Evolutionary conservation across 352 stramenopile genomes (phyloP).

Genomic region (Phytophthora tubulina): DNA sequence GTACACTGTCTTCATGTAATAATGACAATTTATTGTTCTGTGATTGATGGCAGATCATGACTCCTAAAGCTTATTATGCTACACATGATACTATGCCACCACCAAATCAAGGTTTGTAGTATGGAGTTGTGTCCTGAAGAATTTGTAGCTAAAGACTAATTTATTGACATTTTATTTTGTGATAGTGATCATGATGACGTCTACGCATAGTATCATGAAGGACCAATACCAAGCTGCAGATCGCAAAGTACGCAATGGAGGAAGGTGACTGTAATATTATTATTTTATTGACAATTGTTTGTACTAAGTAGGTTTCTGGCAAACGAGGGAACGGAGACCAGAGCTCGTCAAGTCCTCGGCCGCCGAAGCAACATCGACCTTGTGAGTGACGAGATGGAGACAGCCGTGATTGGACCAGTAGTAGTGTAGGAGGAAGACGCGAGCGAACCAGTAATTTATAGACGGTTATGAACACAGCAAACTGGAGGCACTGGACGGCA

Average conservation of each 20-base stretch:
- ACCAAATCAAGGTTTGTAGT: slow-evolving; percentile 56
- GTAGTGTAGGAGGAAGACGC: slow-evolving; percentile 21
- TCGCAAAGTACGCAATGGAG: slow-evolving; percentile 53
- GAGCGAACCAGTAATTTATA: slow-evolving; percentile 45
- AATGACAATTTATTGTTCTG: slow-evolving; percentile 1
- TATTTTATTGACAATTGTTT: slow-evolving; percentile 19
- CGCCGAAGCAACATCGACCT: slow-evolving; percentile 41
- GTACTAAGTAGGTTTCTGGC: slow-evolving; percentile 38
- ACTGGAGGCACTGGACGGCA: slow-evolving; percentile 12
- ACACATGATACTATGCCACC: slow-evolving; percentile 78
- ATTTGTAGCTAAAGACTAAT: slow-evolving; percentile 4
- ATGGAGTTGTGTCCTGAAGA: background rate
- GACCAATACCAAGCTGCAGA: slow-evolving; percentile 64
- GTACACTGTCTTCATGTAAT: background rate
- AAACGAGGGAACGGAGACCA: slow-evolving; percentile 48
- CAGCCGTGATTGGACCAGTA: slow-evolving; percentile 15
- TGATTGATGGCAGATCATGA: slow-evolving; percentile 52
- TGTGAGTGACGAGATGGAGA: slow-evolving; percentile 12
- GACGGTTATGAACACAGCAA: slow-evolving; percentile 30
- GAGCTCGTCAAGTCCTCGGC: slow-evolving; percentile 34
- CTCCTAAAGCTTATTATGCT: slow-evolving; percentile 65
- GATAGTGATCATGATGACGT: slow-evolving; percentile 65
- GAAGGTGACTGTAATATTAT: background rate
- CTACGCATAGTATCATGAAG: slow-evolving; percentile 54
- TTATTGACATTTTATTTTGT: slow-evolving; percentile 3